Percentiles rank a stretch among this genome's conserved stretches.
These are phyloP conservation scores for Magnusiomyces suaveolens DNA, from an alignment of 1,139 yeast species.

Conservation along the genomic window DNA sequence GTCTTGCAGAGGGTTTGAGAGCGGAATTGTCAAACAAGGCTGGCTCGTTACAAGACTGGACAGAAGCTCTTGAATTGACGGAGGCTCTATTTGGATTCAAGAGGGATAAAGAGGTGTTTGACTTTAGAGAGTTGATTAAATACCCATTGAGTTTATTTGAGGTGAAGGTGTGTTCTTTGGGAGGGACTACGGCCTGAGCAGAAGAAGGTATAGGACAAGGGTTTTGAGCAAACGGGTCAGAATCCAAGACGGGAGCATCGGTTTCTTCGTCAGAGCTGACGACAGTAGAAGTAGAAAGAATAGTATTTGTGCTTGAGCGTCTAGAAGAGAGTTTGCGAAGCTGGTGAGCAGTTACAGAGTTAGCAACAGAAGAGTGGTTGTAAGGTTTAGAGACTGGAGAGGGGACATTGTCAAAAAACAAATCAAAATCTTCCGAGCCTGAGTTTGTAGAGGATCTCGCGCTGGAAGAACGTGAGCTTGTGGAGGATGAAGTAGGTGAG, in stretches of 20 bases:
- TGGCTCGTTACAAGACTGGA: neutral
- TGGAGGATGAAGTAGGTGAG: neutral
- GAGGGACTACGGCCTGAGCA: neutral
- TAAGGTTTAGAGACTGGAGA: neutral
- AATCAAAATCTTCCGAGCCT: neutral
- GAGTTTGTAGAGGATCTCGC: slow-evolving; percentile 1
- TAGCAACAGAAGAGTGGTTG: neutral
- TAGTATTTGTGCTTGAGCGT: slow-evolving; percentile 3
- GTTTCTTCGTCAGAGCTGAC: neutral
- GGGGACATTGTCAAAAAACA: neutral
- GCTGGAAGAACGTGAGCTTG: neutral
- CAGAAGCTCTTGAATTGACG: slow-evolving; percentile 4
- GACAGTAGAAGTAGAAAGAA: neutral
- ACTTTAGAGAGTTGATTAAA: slow-evolving; percentile 20
- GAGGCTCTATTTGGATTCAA: slow-evolving; percentile 12
- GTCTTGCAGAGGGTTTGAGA: neutral
- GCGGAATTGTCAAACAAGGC: neutral
- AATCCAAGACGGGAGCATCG: too few species aligned
- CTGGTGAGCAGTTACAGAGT: neutral
- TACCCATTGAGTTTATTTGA: slow-evolving; percentile 19
- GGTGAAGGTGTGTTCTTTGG: slow-evolving; percentile 10
- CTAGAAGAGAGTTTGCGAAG: slow-evolving; percentile 1
- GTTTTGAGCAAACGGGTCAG: neutral
- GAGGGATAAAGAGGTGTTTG: slow-evolving; percentile 15
- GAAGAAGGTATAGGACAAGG: neutral